A percentile compares a stretch with the other conserved stretches of the same genome.
Conservation (phyloP, 306 rosid species). For the Quercus ilex region DNA sequence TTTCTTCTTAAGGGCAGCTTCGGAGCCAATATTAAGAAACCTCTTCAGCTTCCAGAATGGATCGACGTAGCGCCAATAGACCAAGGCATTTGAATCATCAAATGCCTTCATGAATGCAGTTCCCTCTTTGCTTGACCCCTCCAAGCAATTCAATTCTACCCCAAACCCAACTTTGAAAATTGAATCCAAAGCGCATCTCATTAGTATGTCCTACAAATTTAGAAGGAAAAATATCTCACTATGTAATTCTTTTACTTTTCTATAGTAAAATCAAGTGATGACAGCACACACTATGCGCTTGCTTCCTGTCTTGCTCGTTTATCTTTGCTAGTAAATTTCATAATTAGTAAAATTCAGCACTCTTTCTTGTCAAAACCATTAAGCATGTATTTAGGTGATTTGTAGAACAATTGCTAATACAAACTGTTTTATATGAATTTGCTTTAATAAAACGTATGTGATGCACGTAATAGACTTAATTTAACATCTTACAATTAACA, state of each 20-base stretch:
- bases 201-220: slow-evolving; percentile 46
- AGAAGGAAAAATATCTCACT: background rate
- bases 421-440: too few species aligned
- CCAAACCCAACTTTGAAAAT: slow-evolving; percentile 91
- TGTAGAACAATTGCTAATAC: too few species aligned
- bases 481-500: background rate
- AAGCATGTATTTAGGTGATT: too few species aligned
- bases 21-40: slow-evolving; percentile 57
- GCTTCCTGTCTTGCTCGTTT: too few species aligned
- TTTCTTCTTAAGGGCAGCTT: slow-evolving; percentile 53
- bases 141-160: slow-evolving; percentile 72
- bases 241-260: too few species aligned
- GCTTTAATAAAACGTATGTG: too few species aligned
- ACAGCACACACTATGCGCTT: background rate
- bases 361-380: too few species aligned
- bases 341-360: too few species aligned
- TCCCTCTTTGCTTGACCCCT: slow-evolving; percentile 56
- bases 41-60: slow-evolving; percentile 70
- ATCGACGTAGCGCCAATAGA: slow-evolving; percentile 63
- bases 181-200: slow-evolving; percentile 70
- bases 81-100: slow-evolving; percentile 64
- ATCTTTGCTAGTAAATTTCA: too few species aligned
- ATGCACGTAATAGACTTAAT: too few species aligned
- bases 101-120: slow-evolving; percentile 62
- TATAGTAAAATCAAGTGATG: background rate